Evolutionary conservation across 495 filamentous ascomycete species (phyloP).

Genomic region (Hyaloscypha variabilis): DNA sequence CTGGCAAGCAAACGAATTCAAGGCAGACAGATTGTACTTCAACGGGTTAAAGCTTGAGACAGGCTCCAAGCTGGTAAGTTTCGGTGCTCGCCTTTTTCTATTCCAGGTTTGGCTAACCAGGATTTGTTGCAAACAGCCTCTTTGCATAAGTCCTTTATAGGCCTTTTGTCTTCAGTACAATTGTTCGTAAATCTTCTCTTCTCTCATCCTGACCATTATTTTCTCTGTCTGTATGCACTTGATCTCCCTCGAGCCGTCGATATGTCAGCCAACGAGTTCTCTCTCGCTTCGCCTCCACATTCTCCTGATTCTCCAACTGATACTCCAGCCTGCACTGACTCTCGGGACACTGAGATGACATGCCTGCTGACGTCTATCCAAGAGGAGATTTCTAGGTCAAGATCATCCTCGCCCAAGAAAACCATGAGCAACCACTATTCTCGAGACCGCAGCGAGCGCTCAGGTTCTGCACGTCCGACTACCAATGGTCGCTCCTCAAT

Average conservation of each 20-base stretch:
- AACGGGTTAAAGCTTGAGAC: neutral
- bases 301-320: constrained; percentile 5
- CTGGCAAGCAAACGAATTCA: neutral
- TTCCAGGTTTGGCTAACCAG: constrained; percentile 14
- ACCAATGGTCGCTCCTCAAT: neutral
- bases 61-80: neutral
- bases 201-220: constrained; percentile 8
- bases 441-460: neutral
- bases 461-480: neutral
- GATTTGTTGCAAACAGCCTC: constrained; percentile 14
- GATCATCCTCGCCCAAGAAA: constrained; percentile 8
- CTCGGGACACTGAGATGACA: constrained; percentile 24
- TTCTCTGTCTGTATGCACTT: neutral
- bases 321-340: neutral
- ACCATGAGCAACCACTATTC: neutral
- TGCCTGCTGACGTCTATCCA: constrained; percentile 21
- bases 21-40: neutral
- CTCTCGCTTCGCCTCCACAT: neutral
- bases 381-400: neutral
- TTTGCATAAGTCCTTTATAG: neutral
- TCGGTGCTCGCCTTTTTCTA: neutral
- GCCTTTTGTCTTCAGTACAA: constrained; percentile 8
- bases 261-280: constrained; percentile 13
- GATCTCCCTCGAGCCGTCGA: neutral
- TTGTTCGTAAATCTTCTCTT: constrained; percentile 13